Evolutionary conservation across 306 rosid genomes (phyloP), one percentile per base, ranked within the genome.

Genomic region (Oxytropis ochrocephala): DNA sequence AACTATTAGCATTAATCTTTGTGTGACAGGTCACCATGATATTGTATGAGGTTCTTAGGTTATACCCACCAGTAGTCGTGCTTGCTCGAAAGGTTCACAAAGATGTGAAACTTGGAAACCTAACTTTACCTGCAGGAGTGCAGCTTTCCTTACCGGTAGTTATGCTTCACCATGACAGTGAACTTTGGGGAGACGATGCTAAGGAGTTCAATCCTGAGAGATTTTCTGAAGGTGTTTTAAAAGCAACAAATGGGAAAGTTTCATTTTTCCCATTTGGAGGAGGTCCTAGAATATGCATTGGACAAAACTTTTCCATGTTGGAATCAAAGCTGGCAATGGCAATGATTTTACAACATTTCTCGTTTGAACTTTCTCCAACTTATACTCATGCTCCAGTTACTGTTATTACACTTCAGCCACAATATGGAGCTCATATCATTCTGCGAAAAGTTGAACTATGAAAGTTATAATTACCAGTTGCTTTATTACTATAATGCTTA

Each of bases 171-270:
- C 84, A 67, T n/a, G 81, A 84, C 6, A 0, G 1, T 7, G 75
- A 86, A n/a, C 13, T 84, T 0, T 89, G 91, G 96, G 91, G 91
- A 7, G 82, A 79, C 3, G 84, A 86, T 72, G 83, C 79, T 11
- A 32, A 54, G 1, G 79, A 80, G 61, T 89, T 89, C 52, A 86
- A 79, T 11, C 89, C 96, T 3, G 83, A 82, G 59, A 80, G 91
- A 11, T 86, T 89, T 42, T 68, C 83, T 0, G 84, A 73, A 61
- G 89, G 89, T 33, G 5, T 84, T 61, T 55, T 60, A 0, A 84
- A 80, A 68, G 86, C 88, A 27, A 78, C 86, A 5, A 82, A 82
- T 14, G 73, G 75, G 3, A 62, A 7, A 72, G 29, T 48, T 16
- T 64, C 80, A 8, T 86, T 73, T 72, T 39, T 88, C 0, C 91